Evolutionary conservation across 75 land plant genomes (phyloP).

Genomic region (Pinus taeda): DNA sequence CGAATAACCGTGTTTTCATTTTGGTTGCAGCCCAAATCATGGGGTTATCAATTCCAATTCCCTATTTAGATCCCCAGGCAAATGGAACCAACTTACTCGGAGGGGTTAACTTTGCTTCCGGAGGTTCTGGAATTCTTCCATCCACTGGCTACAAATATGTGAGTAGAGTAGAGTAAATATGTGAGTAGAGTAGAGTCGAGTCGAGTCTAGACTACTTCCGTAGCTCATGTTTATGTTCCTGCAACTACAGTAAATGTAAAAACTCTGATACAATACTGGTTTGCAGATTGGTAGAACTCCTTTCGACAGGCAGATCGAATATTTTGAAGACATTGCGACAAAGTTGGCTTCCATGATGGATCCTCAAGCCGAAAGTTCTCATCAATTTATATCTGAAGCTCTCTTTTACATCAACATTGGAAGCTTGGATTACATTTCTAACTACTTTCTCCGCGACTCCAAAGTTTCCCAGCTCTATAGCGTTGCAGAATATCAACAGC

Average conservation of each 20-base stretch:
- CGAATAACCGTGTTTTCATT: neutral
- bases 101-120: conserved; percentile 36
- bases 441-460: neutral
- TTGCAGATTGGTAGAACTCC: conserved; percentile 26
- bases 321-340: conserved; percentile 18
- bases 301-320: conserved; percentile 21
- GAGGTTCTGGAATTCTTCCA: conserved; percentile 30
- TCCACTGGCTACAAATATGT: conserved; percentile 15
- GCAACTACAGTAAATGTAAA: no score
- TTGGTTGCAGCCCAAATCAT: conserved; percentile 19
- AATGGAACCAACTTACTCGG: conserved; percentile 20
- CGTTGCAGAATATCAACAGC: neutral
- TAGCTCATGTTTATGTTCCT: no score
- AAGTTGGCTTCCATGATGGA: conserved; percentile 9
- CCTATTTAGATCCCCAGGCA: conserved; percentile 31
- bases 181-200: no score
- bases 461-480: conserved; percentile 8
- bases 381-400: neutral
- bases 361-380: neutral
- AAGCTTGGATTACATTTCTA: conserved; percentile 6
- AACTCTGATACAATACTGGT: neutral
- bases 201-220: no score
- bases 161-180: neutral
- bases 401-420: conserved; percentile 12
- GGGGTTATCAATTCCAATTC: conserved; percentile 16